Conservation (phyloP, 2,329 filamentous ascomycete genomes). For the Fusarium pseudonygamai region DNA sequence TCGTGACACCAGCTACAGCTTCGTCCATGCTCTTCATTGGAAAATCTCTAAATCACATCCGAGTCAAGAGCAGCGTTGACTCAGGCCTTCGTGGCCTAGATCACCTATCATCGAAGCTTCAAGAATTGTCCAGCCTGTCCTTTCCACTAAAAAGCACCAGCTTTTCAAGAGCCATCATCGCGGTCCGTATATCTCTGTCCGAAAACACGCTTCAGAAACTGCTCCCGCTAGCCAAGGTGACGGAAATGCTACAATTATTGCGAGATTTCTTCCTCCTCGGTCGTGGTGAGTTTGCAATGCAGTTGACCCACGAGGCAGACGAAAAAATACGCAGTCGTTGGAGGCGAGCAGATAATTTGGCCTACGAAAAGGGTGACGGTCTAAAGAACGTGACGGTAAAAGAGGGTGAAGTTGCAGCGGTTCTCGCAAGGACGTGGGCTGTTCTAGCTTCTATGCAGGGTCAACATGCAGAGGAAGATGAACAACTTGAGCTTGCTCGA, state of each 20-base stretch:
- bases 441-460: conserved; percentile 79
- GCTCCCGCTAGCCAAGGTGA: conserved; percentile 78
- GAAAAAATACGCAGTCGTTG: conserved; percentile 79
- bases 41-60: conserved; percentile 85
- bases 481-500: conserved; percentile 83
- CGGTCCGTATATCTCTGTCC: conserved; percentile 83
- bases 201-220: conserved; percentile 85
- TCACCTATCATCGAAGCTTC: conserved; percentile 74
- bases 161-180: conserved; percentile 76
- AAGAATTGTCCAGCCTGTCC: conserved; percentile 71
- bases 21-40: conserved; percentile 91
- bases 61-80: conserved; percentile 61
- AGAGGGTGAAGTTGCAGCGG: conserved; percentile 83
- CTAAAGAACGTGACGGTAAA: conserved; percentile 71
- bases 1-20: conserved; percentile 78
- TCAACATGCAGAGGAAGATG: conserved; percentile 78
- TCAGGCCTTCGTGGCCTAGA: conserved; percentile 61
- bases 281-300: conserved; percentile 90
- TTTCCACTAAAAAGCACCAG: conserved; percentile 79
- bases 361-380: conserved; percentile 63
- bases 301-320: conserved; percentile 86
- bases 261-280: conserved; percentile 89
- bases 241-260: conserved; percentile 79
- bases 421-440: conserved; percentile 81
- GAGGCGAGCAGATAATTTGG: conserved; percentile 68